phyloP scores from a whole-genome alignment of 164 flowering plant species.

The Macadamia tetraphylla region DNA sequence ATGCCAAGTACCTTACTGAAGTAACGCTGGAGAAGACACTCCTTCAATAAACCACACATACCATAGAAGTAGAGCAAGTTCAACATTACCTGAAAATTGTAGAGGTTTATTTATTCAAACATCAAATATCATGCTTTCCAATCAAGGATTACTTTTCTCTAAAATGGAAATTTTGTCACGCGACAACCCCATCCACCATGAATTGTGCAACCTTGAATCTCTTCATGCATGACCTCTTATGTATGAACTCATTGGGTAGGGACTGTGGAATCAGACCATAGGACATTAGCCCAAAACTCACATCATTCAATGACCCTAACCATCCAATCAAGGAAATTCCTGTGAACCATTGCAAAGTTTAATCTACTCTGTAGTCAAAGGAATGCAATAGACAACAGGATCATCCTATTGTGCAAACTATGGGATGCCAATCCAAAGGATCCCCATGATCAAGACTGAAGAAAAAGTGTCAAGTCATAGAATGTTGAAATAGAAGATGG shows the following conservation, averaged over 20 bases:
- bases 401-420: neutral
- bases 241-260: neutral
- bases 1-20: constrained; percentile 57
- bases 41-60: constrained; percentile 60
- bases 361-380: neutral
- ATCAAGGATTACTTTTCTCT: neutral
- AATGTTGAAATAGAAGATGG: neutral
- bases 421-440: neutral
- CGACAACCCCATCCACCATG: neutral
- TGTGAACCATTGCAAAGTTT: neutral
- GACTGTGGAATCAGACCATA: neutral
- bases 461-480: no score
- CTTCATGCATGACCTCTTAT: neutral
- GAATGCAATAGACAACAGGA: neutral
- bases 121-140: neutral
- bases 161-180: neutral
- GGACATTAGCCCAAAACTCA: neutral
- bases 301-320: neutral
- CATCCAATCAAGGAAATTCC: neutral
- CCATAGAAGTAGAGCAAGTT: constrained; percentile 66
- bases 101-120: neutral
- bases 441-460: neutral
- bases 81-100: constrained; percentile 38
- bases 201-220: neutral
- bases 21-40: constrained; percentile 59